Base-by-base conservation (phyloP, 768 basidiomycete species). In the Favolaschia claudopus region DNA sequence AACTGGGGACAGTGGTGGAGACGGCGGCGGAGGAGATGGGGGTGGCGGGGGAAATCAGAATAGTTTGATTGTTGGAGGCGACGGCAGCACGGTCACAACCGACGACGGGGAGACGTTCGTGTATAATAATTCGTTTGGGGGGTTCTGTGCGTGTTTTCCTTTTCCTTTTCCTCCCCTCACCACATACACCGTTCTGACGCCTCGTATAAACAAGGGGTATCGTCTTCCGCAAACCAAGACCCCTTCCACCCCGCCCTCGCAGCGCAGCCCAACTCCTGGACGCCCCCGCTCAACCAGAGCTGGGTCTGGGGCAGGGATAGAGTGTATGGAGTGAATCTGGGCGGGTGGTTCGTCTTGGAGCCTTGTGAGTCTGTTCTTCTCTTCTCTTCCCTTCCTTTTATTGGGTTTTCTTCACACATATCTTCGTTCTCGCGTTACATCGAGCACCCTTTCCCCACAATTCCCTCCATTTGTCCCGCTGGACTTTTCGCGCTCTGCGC, bases 81-180 rank as follows among this genome's bases (percentile, higher is more conserved):
- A 91, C 67, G 93, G 92, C 12, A 89, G 87, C 25, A 77, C 77
- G 5, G 74, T 94, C 50, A 85, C 80, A 8, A 76, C 80, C 17
- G 85, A 82, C 4, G 83, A 93, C 69, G 95, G 94, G 1, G 74
- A 84, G 1, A 87, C 81, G 2, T 90, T 95, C 73, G 85, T 80
- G 3, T 96, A 96, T 72, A 79, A 77, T 56, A 96, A 95, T 73
- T 75, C 81, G 20, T 91, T 92, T 69, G 92, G 87, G 28, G 90
- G 90, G 31, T 85, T 82, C 67, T 90, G 89, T 88, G 70, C 82
- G 86, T 80, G 51, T 20, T 38, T 58, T 63, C 50, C 19, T 34
- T 52, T 27, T 27, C 39, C 45, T 45, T 52, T 45, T 36, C 7
- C 12, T 5, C 29, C 45, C 45, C 14, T 20, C 31, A 13, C n/a